Percentiles rank a stretch among this genome's conserved stretches.
Conservation (phyloP, 306 rosid genomes). For the Acacia melanoxylon region DNA sequence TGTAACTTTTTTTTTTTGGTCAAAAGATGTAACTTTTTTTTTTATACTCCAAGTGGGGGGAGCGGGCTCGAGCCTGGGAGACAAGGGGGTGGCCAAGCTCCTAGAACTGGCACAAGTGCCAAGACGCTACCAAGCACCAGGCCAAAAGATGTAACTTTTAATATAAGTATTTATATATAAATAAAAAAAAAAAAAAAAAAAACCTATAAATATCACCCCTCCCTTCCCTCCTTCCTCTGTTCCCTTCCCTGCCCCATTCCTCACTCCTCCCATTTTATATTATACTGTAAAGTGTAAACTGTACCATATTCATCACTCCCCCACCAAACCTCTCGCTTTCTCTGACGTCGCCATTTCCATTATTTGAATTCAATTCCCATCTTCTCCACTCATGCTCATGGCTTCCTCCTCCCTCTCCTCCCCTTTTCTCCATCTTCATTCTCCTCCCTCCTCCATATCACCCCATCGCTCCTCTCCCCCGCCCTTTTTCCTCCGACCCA, state of each 20-base stretch:
- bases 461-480: not conserved
- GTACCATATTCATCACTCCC: no score
- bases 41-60: no score
- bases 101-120: no score
- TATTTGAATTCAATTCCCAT: not conserved
- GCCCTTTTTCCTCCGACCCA: slow-evolving; percentile 4
- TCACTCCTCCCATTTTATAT: not conserved
- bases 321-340: not conserved
- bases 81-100: no score
- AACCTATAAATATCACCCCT: not conserved
- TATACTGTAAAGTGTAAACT: no score
- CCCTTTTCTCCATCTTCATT: slow-evolving; percentile 43
- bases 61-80: no score
- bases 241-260: not conserved
- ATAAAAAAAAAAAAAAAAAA: no score
- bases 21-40: no score
- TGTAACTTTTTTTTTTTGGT: no score
- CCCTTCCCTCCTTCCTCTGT: fast-evolving
- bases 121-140: no score
- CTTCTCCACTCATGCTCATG: slow-evolving; percentile 3
- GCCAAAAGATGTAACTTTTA: no score
- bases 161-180: no score
- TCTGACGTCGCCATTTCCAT: not conserved
- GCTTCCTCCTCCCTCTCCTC: slow-evolving; percentile 35
- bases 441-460: slow-evolving; percentile 14